Evolutionary conservation across 192 early-diverging fungal genomes (phyloP), one percentile per base, ranked within the genome.

Genomic region (Backusella psychrophila): DNA sequence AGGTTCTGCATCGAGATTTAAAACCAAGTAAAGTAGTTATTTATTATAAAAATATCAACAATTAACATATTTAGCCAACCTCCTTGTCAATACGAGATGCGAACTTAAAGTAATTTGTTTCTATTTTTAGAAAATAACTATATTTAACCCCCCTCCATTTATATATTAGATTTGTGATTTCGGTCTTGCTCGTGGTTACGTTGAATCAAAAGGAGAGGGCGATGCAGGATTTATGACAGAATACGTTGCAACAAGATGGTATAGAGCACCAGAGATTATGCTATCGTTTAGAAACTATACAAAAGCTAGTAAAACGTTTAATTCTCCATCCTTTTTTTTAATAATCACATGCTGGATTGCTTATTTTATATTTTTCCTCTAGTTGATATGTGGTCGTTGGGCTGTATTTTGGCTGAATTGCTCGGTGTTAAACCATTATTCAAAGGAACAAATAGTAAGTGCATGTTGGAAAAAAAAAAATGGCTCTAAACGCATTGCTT

Each of bases 201-300:
- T 90, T 15, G 91, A 93, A 68, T 86, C 89, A 5, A 92, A 92
- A 7, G 85, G 82, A 36, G 86, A 91, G 65, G 88, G 90, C 68
- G 96, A 97, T 77, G 92, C 95, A 96, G 79, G 91, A 66, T 97
- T 96, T 79, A 99, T 99, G 95, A 99, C 98, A n/a, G 98, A 98
- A 84, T 99, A 99, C 75, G 98, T 99, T 34, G 98, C 98, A 39
- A 99, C 98, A 23, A 86, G 98, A 78, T 99, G 97, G 96, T 99
- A 98, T 84, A 89, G 98, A 63, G 96, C 98, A 9, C 98, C 98
- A 12, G 98, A 99, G 78, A 95, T 99, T 33, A 93, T 97, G 91
- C 84, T 97, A 36, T 93, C 91, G 53, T 95, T 94, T 80, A 87
- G 91, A 71, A 91, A 85, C 71, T 97, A 97, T 83, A 96, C 95